Evolutionary conservation across 441 rosid species (phyloP), one percentile per base, ranked within the genome.

Genomic region (Jatropha multifida): DNA sequence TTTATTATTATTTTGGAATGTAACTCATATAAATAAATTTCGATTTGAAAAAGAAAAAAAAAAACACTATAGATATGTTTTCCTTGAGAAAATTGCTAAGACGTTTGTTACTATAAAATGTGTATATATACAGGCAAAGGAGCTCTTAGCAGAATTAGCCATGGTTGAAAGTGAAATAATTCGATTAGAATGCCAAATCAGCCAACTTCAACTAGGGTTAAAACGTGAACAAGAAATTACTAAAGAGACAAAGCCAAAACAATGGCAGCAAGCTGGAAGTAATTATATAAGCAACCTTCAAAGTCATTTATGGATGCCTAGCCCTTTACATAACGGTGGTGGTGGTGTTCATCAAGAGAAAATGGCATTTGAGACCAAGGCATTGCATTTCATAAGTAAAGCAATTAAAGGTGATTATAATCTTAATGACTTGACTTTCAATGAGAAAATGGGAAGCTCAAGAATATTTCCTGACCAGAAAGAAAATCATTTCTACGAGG

Each of bases 321-420:
- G 83, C 83, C 89, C 92, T n/a, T 26, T 87, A 76, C 74, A 76
- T 77, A 82, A 15, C 6, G 5, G 2, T 12, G 58, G 81, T 76
- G 74, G 55, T 56, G 65, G 42, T 59, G 82, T 66, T 51, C 84
- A 81, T 44, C 84, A 81, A 8, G 91, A 86, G 18, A 87, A 83
- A 71, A 23, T 82, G 78, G 79, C 85, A 42, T 89, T 91, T 75
- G 94, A 86, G 62, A 89, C 98, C 59, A 90, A 91, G 87, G 90
- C 97, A 8, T 75, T 94, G 81, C 97, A 91, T 83, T 94, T 94
- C 78, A 92, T 94, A 51, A 92, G 90, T 76, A 94, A 94, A 85
- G 91, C 97, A 54, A 94, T 92, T 55, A 91, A 91, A 77, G 94
- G 92, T 3, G 97, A 90, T 76, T 92, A 86, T 59, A 62, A 73